Conservation (phyloP, 2,329 filamentous ascomycete genomes). For the Drechslera avenae region DNA sequence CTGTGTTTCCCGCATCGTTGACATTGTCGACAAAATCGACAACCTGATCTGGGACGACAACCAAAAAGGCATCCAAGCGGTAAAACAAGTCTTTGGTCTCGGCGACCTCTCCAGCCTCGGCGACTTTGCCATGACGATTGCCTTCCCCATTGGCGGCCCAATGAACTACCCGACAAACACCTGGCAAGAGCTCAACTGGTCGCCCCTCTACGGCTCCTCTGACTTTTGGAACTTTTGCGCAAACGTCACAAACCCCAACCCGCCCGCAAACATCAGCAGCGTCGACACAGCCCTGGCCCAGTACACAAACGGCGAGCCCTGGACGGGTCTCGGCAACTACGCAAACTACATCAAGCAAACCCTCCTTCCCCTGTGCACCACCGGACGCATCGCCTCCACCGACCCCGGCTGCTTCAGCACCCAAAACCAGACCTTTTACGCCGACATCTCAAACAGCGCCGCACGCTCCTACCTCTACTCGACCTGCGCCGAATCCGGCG, state of each 20-base stretch:
- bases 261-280: slow-evolving; percentile 51
- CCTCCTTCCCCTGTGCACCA: slow-evolving; percentile 52
- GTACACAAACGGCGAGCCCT: slow-evolving; percentile 57
- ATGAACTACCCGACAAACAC: slow-evolving; percentile 58
- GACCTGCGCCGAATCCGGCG: slow-evolving; percentile 56
- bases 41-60: slow-evolving; percentile 52
- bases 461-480: slow-evolving; percentile 58
- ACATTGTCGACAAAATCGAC: slow-evolving; percentile 58
- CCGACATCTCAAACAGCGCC: slow-evolving; percentile 49
- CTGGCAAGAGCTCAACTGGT: slow-evolving; percentile 62
- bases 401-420: slow-evolving; percentile 53
- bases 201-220: slow-evolving; percentile 46
- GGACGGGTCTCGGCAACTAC: slow-evolving; percentile 59
- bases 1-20: slow-evolving; percentile 56
- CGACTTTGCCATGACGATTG: slow-evolving; percentile 58
- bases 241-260: slow-evolving; percentile 56
- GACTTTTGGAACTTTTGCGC: slow-evolving; percentile 61
- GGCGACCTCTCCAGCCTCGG: slow-evolving; percentile 52
- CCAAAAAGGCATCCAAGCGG: slow-evolving; percentile 49
- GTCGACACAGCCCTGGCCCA: slow-evolving; percentile 55
- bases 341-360: slow-evolving; percentile 57
- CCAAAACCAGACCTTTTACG: slow-evolving; percentile 52
- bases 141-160: slow-evolving; percentile 55
- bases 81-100: slow-evolving; percentile 57
- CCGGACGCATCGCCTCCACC: slow-evolving; percentile 51